Evolutionary conservation across 192 early-diverging fungal species (phyloP).

Genomic region (Entophlyctis helioformis): DNA sequence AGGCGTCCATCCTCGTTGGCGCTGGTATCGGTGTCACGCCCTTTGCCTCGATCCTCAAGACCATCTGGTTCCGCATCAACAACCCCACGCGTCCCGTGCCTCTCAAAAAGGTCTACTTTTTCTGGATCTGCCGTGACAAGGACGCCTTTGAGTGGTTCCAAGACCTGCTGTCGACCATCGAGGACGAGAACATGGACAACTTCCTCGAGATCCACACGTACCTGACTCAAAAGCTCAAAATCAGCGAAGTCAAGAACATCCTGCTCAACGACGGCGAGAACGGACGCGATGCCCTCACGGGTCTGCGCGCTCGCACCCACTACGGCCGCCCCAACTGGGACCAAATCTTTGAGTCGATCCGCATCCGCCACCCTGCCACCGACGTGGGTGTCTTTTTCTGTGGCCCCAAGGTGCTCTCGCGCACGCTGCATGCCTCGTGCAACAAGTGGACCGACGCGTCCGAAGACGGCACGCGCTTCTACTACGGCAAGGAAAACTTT

Average conservation of each 20-base stretch:
- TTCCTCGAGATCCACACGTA: slow-evolving; percentile 76
- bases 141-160: slow-evolving; percentile 83
- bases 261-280: slow-evolving; percentile 52
- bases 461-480: slow-evolving; percentile 57
- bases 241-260: slow-evolving; percentile 56
- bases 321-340: slow-evolving; percentile 75
- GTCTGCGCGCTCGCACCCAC: slow-evolving; percentile 59
- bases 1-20: slow-evolving; percentile 63
- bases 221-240: slow-evolving; percentile 54
- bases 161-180: slow-evolving; percentile 67
- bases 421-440: slow-evolving; percentile 46
- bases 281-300: slow-evolving; percentile 56
- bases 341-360: slow-evolving; percentile 53
- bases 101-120: slow-evolving; percentile 75
- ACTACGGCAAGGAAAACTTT: slow-evolving; percentile 61
- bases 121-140: slow-evolving; percentile 77
- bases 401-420: slow-evolving; percentile 60
- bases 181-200: slow-evolving; percentile 58
- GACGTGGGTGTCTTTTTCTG: slow-evolving; percentile 86
- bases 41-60: slow-evolving; percentile 72
- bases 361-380: slow-evolving; percentile 50
- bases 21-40: slow-evolving; percentile 80
- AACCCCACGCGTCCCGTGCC: slow-evolving; percentile 30
- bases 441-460: slow-evolving; percentile 51
- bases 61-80: slow-evolving; percentile 62